Conservation (phyloP, 768 basidiomycete species). For the Tephrocybe rancida region DNA sequence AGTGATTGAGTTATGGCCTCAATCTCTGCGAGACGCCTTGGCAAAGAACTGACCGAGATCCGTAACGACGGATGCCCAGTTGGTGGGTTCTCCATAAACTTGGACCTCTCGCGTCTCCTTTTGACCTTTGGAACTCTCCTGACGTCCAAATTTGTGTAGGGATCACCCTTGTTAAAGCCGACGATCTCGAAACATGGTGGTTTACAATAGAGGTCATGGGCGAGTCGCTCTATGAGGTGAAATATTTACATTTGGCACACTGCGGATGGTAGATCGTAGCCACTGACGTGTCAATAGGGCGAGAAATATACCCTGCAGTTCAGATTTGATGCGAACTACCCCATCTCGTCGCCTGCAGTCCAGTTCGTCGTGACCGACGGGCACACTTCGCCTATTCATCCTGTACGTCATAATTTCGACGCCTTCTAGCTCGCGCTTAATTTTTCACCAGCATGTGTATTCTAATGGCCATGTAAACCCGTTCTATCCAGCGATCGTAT, state of each 20-base stretch:
- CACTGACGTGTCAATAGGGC: slow-evolving; percentile 42
- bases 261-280: neutral
- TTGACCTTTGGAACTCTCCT: slow-evolving; percentile 8
- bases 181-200: slow-evolving; percentile 78
- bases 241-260: slow-evolving; percentile 8
- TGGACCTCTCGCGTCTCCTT: neutral
- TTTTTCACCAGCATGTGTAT: slow-evolving; percentile 69
- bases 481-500: neutral
- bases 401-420: slow-evolving; percentile 48
- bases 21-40: slow-evolving; percentile 64
- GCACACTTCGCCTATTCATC: slow-evolving; percentile 74
- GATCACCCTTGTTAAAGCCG: slow-evolving; percentile 71
- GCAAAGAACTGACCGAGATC: slow-evolving; percentile 74
- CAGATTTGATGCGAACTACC: slow-evolving; percentile 80
- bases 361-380: slow-evolving; percentile 75
- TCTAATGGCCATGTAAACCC: slow-evolving; percentile 80
- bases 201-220: slow-evolving; percentile 85
- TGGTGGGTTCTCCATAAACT: slow-evolving; percentile 42
- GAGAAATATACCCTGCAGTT: slow-evolving; percentile 82
- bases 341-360: slow-evolving; percentile 87
- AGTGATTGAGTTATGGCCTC: slow-evolving; percentile 47
- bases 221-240: slow-evolving; percentile 75
- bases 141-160: slow-evolving; percentile 41
- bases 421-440: slow-evolving; percentile 10
- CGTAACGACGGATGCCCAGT: slow-evolving; percentile 66